Base-by-base conservation (phyloP, 352 stramenopile species). In the Peronosclerospora sorghi region DNA sequence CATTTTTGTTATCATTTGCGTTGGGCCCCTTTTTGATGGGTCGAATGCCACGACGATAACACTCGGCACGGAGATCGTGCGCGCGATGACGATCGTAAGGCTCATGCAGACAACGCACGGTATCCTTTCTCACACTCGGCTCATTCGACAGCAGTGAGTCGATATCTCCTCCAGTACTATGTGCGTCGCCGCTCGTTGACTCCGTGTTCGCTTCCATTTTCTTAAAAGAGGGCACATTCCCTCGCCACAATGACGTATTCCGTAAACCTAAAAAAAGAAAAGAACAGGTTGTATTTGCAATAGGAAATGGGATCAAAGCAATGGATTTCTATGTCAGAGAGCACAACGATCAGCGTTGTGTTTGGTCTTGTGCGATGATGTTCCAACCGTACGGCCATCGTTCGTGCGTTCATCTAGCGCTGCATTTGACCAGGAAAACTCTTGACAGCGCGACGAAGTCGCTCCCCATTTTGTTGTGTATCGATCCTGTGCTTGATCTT, bases 1-100 rank as follows among this genome's bases (percentile, higher is more conserved):
- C 75, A 57, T 61, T 69, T 66, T 88, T 88, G 56, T 88, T 88
- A 65, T 88, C 75, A 51, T 88, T 88, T n/a, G 75, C 73, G 35
- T 83, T 67, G 2, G 75, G 75, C 0, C 75, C 75, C 66, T 86
- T 88, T 60, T 87, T 88, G 41, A 84, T 80, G 19, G 75, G 75
- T 0, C 75, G 75, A 41, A 88, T 65, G 19, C 75, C 68, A 19
- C 75, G 71, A 8, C 70, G 73, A 54, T 88, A 88, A 58, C 75
- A 88, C 64, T 88, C 75, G 35, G 75, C 75, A 32, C 75, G 75
- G 38, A 88, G 41, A 32, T 82, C 73, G 55, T 86, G 75, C 9
- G 75, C 75, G 35, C 75, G 75, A 43, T 83, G 71, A 26, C 68
- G 73, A 48, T 87, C 75, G 50, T 87, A 87, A 12, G 75, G 75